Evolutionary conservation across 2,329 filamentous ascomycete genomes (phyloP).

Genomic region (Aureobasidium namibiae): DNA sequence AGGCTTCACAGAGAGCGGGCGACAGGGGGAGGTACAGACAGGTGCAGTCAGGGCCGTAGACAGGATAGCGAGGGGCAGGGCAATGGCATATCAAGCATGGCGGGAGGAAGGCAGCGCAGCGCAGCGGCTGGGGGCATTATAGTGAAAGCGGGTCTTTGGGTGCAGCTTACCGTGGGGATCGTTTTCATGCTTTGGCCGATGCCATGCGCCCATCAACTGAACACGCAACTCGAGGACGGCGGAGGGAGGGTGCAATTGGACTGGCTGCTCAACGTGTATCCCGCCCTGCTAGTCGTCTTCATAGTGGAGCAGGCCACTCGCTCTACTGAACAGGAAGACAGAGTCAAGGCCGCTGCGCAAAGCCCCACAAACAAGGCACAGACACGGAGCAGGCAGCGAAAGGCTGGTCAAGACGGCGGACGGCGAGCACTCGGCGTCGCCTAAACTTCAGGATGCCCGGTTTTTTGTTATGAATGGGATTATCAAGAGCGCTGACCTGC

Average conservation of each 20-base stretch:
- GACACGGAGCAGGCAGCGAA: not conserved
- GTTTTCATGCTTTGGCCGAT: slow-evolving; percentile 35
- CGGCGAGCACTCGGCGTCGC: slow-evolving; percentile 9
- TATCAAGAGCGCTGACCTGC: not conserved
- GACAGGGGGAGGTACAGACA: not conserved
- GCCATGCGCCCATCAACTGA: slow-evolving; percentile 17
- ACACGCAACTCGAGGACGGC: not conserved
- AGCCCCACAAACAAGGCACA: slow-evolving; percentile 14
- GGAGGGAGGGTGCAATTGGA: not conserved
- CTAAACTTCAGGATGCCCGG: slow-evolving; percentile 2
- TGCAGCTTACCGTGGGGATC: slow-evolving; percentile 34
- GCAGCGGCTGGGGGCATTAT: slow-evolving; percentile 4
- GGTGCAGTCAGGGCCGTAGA: not conserved
- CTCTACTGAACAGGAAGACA: not conserved
- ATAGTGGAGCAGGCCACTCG: slow-evolving; percentile 23
- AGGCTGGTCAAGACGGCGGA: not conserved
- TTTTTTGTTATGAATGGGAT: slow-evolving; percentile 9
- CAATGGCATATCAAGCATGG: slow-evolving; percentile 5
- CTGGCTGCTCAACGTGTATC: slow-evolving; percentile 6
- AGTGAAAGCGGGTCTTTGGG: slow-evolving; percentile 4
- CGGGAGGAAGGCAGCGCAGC: not conserved
- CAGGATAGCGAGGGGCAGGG: slow-evolving; percentile 4
- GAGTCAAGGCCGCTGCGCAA: slow-evolving; percentile 3
- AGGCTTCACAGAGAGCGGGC: slow-evolving; percentile 6
- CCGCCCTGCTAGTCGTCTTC: slow-evolving; percentile 20